Base-by-base conservation (phyloP, 139 green algal species). In the Axilococcus clingmanii region DNA sequence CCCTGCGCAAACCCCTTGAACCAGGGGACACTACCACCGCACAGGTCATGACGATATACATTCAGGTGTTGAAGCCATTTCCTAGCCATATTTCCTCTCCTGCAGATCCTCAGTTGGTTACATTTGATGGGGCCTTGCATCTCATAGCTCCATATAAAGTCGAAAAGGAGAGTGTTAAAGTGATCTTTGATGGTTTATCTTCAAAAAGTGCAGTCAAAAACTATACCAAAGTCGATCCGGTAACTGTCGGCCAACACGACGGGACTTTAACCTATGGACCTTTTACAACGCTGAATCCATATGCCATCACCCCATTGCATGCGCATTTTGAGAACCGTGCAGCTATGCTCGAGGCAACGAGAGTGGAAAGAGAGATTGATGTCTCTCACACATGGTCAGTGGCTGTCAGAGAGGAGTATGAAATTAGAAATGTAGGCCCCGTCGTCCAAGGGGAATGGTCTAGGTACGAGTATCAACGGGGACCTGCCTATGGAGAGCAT, bases 361-460 rank as follows among this genome's bases (percentile, higher is more conserved):
- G 57, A 2, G 46, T 86, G 36, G 74, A 77, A 25, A 69, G 79
- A 11, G 87, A 95, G 68, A 80, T 95, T 9, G 71, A 94, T 62
- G 52, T 95, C n/a, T 94, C 82, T 22, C 78, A 87, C 53, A 94
- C 85, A 87, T 85, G 87, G 45, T 93, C 86, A 57, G 80, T 94
- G 33, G 86, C 91, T 34, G 77, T 95, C 47, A 83, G 89, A 64
- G 87, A 95, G 72, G 52, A 53, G 24, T 95, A 94, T 60, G 61
- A 77, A 29, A 53, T 95, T 40, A 63, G 66, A 49, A 72, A 92
- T 46, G 14, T 24, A 15, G 63, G 55, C 16, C 48, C 63, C 23
- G 44, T 48, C 14, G 32, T 72, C 24, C 31, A 52, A 33, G 74
- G 74, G n/a, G 50, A 68, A 35, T 82, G 81, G 66, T 88, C 78